Percentiles rank a stretch among this genome's conserved stretches.
Evolutionary conservation across 495 filamentous ascomycete genomes (phyloP).

Genomic region (Xylaria curta): DNA sequence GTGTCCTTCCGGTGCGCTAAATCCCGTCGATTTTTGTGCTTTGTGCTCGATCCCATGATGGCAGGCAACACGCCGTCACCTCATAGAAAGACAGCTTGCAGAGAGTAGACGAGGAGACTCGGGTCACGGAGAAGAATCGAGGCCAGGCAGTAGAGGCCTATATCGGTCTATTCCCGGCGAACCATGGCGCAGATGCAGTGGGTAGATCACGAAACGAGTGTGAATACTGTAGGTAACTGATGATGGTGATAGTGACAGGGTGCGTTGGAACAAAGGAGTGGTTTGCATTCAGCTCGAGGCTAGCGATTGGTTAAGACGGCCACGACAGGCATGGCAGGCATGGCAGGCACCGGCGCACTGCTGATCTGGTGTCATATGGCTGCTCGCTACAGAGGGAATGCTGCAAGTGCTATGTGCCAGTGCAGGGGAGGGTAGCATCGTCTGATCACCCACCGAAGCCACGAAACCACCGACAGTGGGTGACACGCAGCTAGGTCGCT

Average conservation of each 20-base stretch:
- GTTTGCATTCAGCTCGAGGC: slow-evolving; percentile 21
- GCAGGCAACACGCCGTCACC: slow-evolving; percentile 20
- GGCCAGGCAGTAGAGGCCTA: background rate
- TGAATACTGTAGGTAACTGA: background rate
- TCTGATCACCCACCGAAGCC: slow-evolving; percentile 15
- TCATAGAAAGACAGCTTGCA: slow-evolving; percentile 5
- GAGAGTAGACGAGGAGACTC: too few relatives aligned
- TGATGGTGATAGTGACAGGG: background rate
- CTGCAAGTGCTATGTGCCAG: background rate
- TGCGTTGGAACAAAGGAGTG: slow-evolving; percentile 8
- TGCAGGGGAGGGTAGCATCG: slow-evolving; percentile 18
- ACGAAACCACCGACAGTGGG: slow-evolving; percentile 1
- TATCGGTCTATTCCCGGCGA: slow-evolving; percentile 5
- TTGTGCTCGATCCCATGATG: slow-evolving; percentile 29
- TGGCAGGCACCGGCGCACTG: slow-evolving; percentile 7
- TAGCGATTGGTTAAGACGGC: background rate
- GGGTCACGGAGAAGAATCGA: background rate
- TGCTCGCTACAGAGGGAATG: background rate
- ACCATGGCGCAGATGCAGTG: background rate
- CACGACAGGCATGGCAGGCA: background rate
- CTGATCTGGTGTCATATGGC: slow-evolving; percentile 10
- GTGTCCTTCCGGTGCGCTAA: slow-evolving; percentile 23
- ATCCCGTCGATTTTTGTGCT: slow-evolving; percentile 21
- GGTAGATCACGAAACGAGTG: background rate
- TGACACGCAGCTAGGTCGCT: slow-evolving; percentile 7